Evolutionary conservation across 2,329 filamentous ascomycete genomes (phyloP), one percentile per base, ranked within the genome.

Genomic region (Epicoccum sorghinum): DNA sequence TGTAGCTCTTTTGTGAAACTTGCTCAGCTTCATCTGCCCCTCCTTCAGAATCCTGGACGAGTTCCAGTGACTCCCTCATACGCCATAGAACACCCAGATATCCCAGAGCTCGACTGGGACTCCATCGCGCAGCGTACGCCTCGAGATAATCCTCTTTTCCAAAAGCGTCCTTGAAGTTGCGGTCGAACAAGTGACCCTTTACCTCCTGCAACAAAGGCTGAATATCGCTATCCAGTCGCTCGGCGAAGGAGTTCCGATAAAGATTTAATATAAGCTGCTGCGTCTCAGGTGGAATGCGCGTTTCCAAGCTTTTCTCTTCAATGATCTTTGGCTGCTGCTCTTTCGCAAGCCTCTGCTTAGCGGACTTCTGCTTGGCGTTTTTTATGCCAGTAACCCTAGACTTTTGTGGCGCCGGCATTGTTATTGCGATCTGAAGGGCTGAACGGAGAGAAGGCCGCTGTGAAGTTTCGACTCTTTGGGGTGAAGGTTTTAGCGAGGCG

Each of bases 51-150:
- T 9, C 7, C 13, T 40, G 38, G 2, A 47, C 7, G 18, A 48
- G 23, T 30, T 48, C 49, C 5, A 57, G 9, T 43, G 67, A 57
- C 7, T 70, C 61, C 37, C 63, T 62, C 61, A 77, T 49, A 67
- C 75, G 58, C 57, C 65, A 69, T 23, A 88, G 80, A 13, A 87
- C 70, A n/a, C 82, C 78, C n/a, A 86, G 80, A 75, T 98, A 98
- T 59, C 88, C 91, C 47, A 98, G 77, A 0, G 92, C 89, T 47
- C 95, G 82, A 47, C 89, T 89, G 1, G 93, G 90, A 74, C 92
- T 96, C 93, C 93, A 99, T 65, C 95, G 80, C 48, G 91, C 85
- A 7, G 91, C 91, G 78, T 99, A 99, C 8, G 89, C 90, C 57
- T 89, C 85, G 14, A 97, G 82, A 64, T 88, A 84, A 39, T 89